Base-by-base conservation (phyloP, 2,329 filamentous ascomycete species). In the Curvularia eragrostidis region DNA sequence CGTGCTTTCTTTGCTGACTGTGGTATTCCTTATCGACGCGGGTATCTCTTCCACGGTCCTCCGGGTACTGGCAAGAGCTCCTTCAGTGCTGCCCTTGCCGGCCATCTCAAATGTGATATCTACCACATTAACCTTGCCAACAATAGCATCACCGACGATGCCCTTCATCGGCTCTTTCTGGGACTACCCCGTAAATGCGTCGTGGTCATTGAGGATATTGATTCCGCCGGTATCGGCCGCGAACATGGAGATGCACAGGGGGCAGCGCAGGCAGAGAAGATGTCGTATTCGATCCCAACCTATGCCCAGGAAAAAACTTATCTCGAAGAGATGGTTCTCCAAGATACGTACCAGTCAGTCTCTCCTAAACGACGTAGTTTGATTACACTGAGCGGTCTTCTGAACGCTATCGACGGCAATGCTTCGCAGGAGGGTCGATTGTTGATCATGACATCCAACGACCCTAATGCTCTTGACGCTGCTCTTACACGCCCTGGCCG, bases 381-480 rank as follows among this genome's bases (percentile, higher is more conserved):
- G 59, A 68, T 67, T 88, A 8, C 83, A 91, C 13, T 91, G 87
- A 1, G 90, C 88, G 6, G 55, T 47, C 82, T 95, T 1, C 82
- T 96, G 44, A 95, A 95, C 73, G 89, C 89, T 53, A 91, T 95
- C 28, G 91, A 96, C 68, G 90, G 91, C 48, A 90, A 93, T 3
- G 89, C 88, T 3, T 90, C 87, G 5, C 89, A 91, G 68, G 90
- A 93, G 76, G 90, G 90, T 34, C 85, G 90, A 41, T 84, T 94
- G 13, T 82, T 94, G 21, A 87, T 94, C 76, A 91, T 93, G 88
- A 93, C 91, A 0, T 92, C 89, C 24, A 94, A 94, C 75, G 84
- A 87, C 56, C 88, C 89, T 2, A 87, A 93, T 63, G 81, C 85
- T 9, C 83, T 94, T 0, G 90, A 93, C 69, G 83, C 87, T 36